These are phyloP conservation scores for Eucalyptus viminalis DNA, from an alignment of 345 rosid species.

Conservation along the genomic window DNA sequence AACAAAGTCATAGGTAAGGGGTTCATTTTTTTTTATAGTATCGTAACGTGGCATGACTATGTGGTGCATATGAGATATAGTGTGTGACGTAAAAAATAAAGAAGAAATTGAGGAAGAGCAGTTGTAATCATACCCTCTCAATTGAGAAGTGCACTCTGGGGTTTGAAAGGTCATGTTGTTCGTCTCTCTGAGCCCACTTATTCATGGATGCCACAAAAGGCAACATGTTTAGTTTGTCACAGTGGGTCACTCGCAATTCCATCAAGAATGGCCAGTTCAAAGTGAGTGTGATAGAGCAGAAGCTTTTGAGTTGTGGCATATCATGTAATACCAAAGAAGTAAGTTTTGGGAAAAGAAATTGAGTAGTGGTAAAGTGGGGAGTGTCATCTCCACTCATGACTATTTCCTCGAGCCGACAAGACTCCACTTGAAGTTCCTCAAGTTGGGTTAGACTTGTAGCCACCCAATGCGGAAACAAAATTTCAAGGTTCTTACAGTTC, in stretches of 20 bases:
- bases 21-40: not conserved
- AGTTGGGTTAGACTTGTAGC: not conserved
- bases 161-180: not conserved
- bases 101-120: not conserved
- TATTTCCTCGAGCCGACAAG: not conserved
- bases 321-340: not conserved
- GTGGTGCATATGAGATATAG: not conserved
- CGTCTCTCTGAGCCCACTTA: not conserved
- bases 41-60: rapidly evolving
- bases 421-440: not conserved
- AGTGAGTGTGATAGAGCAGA: rapidly evolving
- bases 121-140: not conserved
- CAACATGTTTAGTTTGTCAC: not conserved
- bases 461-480: not conserved
- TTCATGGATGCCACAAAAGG: not conserved
- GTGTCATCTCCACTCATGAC: not conserved
- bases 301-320: not conserved
- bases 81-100: not conserved
- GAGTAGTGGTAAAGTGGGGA: rapidly evolving
- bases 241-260: not conserved
- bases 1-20: not conserved
- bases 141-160: rapidly evolving
- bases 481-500: not conserved
- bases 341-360: not conserved
- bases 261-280: not conserved